Evolutionary conservation across 148 eudicot species (phyloP).

Genomic region (Nepenthes gracilis): DNA sequence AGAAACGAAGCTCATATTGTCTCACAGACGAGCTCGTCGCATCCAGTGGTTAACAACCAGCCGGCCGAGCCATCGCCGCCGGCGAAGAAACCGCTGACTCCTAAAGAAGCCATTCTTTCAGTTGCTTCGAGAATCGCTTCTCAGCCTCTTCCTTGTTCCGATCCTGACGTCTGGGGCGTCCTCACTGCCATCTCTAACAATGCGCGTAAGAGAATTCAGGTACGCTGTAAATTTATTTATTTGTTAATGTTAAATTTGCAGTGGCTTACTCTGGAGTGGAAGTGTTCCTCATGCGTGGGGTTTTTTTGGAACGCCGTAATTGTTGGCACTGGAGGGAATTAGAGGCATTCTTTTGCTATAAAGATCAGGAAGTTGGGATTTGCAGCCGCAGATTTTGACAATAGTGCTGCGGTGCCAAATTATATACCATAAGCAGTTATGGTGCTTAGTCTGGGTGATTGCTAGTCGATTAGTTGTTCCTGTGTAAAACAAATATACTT

Average conservation of each 20-base stretch:
- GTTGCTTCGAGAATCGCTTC: slow-evolving; percentile 55
- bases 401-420: too few species aligned
- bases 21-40: slow-evolving; percentile 27
- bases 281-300: too few species aligned
- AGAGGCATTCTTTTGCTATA: not conserved
- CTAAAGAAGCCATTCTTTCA: slow-evolving; percentile 39
- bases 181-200: slow-evolving; percentile 78
- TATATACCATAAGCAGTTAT: too few species aligned
- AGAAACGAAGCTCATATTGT: not conserved
- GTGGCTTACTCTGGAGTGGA: not conserved
- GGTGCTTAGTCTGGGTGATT: too few species aligned
- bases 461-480: too few species aligned
- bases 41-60: slow-evolving; percentile 2
- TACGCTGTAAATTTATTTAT: not conserved
- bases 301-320: too few species aligned
- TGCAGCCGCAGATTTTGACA: too few species aligned
- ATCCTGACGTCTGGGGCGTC: slow-evolving; percentile 85
- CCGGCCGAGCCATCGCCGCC: slow-evolving; percentile 17
- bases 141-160: slow-evolving; percentile 56
- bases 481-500: too few species aligned
- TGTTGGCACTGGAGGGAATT: not conserved
- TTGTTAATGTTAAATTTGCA: not conserved
- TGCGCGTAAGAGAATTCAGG: slow-evolving; percentile 84
- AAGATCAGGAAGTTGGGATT: too few species aligned
- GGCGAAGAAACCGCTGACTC: slow-evolving; percentile 15